Evolutionary conservation across 75 land plant species (phyloP).

Genomic region (Gnetum montanum): DNA sequence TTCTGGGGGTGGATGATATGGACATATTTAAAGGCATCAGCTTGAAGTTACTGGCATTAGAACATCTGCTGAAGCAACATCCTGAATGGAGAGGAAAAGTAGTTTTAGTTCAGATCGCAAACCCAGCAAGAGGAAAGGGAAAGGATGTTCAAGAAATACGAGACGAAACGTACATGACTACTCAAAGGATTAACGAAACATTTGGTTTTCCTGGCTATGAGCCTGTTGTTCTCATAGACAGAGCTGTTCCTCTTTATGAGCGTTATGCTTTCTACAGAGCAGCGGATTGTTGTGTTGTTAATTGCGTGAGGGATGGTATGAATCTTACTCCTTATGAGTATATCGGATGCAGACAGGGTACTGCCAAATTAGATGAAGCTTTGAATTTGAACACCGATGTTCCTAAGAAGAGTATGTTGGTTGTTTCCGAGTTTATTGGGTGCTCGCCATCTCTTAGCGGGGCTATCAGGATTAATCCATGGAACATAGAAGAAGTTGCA

Average conservation of each 20-base stretch:
- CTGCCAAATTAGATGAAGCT: conserved; percentile 19
- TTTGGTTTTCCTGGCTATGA: conserved; percentile 53
- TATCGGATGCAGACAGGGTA: conserved; percentile 63
- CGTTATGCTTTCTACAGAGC: conserved; percentile 55
- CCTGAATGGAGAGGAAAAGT: conserved; percentile 40
- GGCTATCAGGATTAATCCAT: conserved; percentile 68
- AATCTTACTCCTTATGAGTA: conserved; percentile 74
- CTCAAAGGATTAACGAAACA: conserved; percentile 42
- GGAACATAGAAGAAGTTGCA: conserved; percentile 66
- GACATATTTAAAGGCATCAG: conserved; percentile 87
- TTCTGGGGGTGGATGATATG: conserved; percentile 59
- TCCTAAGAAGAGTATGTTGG: conserved; percentile 54
- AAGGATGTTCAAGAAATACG: conserved; percentile 58
- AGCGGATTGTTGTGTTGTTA: conserved; percentile 69
- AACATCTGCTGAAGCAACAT: conserved; percentile 48
- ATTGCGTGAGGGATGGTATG: conserved; percentile 54
- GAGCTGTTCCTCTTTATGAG: conserved; percentile 45
- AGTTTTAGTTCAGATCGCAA: conserved; percentile 74
- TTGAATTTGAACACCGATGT: conserved; percentile 11
- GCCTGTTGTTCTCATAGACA: conserved; percentile 65
- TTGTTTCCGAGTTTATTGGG: conserved; percentile 66
- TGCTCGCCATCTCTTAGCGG: conserved; percentile 78
- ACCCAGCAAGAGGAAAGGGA: conserved; percentile 78
- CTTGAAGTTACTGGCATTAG: conserved; percentile 65
- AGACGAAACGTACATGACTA: conserved; percentile 36